Evolutionary conservation across 495 filamentous ascomycete species (phyloP).

Genomic region (Trichoderma erinaceum): DNA sequence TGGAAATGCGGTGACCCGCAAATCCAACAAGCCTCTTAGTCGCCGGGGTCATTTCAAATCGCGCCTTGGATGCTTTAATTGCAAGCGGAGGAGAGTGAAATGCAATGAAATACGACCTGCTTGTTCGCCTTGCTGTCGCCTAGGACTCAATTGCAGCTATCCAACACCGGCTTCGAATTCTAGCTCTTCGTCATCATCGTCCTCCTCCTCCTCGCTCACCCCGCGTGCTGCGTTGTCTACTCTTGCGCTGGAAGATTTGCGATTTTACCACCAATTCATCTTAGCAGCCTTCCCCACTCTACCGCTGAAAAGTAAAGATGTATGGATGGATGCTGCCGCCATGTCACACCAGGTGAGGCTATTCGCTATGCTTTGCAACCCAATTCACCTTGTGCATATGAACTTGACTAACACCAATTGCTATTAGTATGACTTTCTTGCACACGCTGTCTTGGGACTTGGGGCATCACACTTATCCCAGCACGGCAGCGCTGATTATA

Average conservation of each 20-base stretch:
- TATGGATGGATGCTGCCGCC: constrained; percentile 44
- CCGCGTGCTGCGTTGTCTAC: constrained; percentile 15
- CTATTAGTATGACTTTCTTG: constrained; percentile 28
- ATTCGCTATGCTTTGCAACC: background rate
- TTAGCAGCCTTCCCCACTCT: constrained; percentile 41
- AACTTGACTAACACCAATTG: background rate
- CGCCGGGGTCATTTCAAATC: constrained; percentile 13
- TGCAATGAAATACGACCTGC: constrained; percentile 41
- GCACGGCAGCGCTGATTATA: constrained; percentile 20
- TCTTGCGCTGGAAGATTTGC: constrained; percentile 37
- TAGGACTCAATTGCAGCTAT: constrained; percentile 42
- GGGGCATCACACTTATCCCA: constrained; percentile 35
- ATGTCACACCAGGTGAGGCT: constrained; percentile 37
- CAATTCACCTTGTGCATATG: background rate
- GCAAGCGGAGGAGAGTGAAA: constrained; percentile 47
- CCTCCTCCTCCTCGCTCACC: constrained; percentile 9
- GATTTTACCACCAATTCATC: constrained; percentile 46
- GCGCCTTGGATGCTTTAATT: constrained; percentile 41
- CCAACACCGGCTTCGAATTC: constrained; percentile 21
- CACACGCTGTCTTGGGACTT: constrained; percentile 41
- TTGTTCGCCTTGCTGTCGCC: constrained; percentile 41
- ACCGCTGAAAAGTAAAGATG: constrained; percentile 36
- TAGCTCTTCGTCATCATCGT: background rate
- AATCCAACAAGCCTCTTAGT: background rate
- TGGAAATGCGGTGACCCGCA: background rate